Conservation (phyloP, 2,329 filamentous ascomycete species). For the Fusarium sp. region DNA sequence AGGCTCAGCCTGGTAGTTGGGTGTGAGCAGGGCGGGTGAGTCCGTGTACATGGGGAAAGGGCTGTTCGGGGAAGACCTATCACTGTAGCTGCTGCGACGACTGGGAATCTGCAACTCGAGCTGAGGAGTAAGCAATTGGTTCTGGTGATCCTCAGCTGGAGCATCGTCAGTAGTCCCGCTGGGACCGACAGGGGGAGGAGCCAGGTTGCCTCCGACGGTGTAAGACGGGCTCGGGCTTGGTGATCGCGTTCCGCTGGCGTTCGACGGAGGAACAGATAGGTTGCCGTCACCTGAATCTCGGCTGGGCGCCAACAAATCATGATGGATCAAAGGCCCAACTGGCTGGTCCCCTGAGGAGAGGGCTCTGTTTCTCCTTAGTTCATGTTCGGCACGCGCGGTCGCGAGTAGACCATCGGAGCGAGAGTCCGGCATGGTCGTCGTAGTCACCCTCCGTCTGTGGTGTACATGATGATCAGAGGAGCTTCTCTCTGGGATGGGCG, state of each 20-base stretch:
- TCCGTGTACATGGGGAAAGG: conserved; percentile 79
- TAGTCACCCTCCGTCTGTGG: conserved; percentile 42
- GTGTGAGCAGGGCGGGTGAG: conserved; percentile 58
- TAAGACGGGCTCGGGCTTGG: conserved; percentile 47
- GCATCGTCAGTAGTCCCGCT: conserved; percentile 28
- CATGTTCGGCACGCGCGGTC: conserved; percentile 5
- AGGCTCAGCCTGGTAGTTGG: conserved; percentile 52
- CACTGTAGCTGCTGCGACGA: conserved; percentile 54
- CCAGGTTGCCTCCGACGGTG: conserved; percentile 54
- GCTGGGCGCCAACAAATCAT: conserved; percentile 31
- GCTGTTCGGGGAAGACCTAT: conserved; percentile 61
- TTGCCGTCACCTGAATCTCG: conserved; percentile 28
- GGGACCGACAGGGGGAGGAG: conserved; percentile 51
- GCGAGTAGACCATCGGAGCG: conserved; percentile 17
- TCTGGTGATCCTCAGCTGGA: conserved; percentile 4
- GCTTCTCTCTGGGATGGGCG: conserved; percentile 74
- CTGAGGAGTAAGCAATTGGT: conserved; percentile 26
- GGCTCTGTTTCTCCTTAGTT: conserved; percentile 49
- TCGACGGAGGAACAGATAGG: conserved; percentile 31
- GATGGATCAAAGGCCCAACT: conserved; percentile 15
- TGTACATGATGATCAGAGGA: conserved; percentile 50
- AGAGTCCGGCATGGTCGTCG: conserved; percentile 37
- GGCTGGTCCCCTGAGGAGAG: conserved; percentile 58
- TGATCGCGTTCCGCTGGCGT: conserved; percentile 35
- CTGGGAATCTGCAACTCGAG: conserved; percentile 61